These are phyloP conservation scores for Saccharomycopsis olivae DNA, from an alignment of 805 yeast species.

Conservation along the genomic window DNA sequence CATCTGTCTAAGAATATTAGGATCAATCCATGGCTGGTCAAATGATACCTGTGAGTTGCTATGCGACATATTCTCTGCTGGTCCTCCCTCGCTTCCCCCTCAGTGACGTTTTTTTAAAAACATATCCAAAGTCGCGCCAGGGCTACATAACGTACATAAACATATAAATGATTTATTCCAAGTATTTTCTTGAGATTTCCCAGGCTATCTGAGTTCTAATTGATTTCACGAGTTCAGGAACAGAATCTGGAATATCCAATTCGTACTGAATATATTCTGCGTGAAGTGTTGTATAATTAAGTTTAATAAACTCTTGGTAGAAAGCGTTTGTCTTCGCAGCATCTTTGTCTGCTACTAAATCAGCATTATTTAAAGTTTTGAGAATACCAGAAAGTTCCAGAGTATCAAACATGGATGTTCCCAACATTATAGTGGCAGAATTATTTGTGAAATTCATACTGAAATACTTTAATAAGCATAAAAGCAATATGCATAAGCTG, in stretches of 20 bases:
- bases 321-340: not conserved
- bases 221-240: conserved; percentile 4
- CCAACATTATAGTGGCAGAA: conserved; percentile 1
- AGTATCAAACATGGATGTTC: conserved; percentile 14
- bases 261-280: conserved; percentile 3
- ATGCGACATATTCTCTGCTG: too few species aligned
- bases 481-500: conserved; percentile 4
- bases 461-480: conserved; percentile 15
- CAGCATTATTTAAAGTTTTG: conserved; percentile 7
- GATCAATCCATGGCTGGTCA: conserved; percentile 17
- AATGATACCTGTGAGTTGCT: conserved; percentile 4
- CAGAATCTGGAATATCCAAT: conserved; percentile 8
- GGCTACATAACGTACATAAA: too few species aligned
- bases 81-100: too few species aligned
- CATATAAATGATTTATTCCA: too few species aligned
- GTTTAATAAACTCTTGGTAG: conserved; percentile 6
- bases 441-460: conserved; percentile 9
- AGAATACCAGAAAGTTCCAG: conserved; percentile 11
- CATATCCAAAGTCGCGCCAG: too few species aligned
- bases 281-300: not conserved
- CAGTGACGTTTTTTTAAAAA: too few species aligned
- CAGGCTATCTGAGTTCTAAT: conserved; percentile 12
- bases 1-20: conserved; percentile 15
- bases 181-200: conserved; percentile 16
- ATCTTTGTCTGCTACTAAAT: not conserved